Conservation (phyloP, 1,284 basidiomycete genomes). For the Tilletia caries region DNA sequence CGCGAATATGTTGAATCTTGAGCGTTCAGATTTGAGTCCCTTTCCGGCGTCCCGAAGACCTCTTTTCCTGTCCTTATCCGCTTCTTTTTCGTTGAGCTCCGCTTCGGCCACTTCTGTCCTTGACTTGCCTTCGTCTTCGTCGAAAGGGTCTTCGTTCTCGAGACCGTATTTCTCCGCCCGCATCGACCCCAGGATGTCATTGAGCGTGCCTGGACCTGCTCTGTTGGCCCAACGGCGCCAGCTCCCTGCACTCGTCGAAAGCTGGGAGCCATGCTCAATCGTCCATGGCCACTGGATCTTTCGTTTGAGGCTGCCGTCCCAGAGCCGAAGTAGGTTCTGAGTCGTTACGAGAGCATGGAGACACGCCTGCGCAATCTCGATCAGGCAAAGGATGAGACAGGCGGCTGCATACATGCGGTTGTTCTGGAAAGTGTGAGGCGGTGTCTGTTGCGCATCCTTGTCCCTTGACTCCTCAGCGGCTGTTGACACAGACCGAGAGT, state of each 20-base stretch:
- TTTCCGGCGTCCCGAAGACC: not conserved
- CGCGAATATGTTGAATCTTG: slow-evolving; percentile 7
- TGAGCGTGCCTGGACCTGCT: not conserved
- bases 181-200: slow-evolving; percentile 5
- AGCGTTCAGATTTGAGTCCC: not conserved
- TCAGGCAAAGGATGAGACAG: slow-evolving; percentile 35
- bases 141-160: slow-evolving; percentile 14
- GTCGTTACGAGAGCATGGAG: slow-evolving; percentile 20
- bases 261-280: not conserved
- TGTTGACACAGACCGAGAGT: not conserved
- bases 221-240: slow-evolving; percentile 6
- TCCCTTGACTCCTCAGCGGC: not conserved
- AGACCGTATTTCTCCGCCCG: slow-evolving; percentile 9
- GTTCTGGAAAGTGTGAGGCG: not conserved
- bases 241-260: not conserved
- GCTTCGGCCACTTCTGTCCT: not conserved
- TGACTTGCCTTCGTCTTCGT: slow-evolving; percentile 14
- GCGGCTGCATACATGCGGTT: slow-evolving; percentile 34
- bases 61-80: not conserved
- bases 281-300: slow-evolving; percentile 7
- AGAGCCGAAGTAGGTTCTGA: slow-evolving; percentile 16
- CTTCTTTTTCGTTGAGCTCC: slow-evolving; percentile 3
- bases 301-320: slow-evolving; percentile 4
- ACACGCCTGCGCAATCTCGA: slow-evolving; percentile 36
- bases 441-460: not conserved